Base-by-base conservation (phyloP, 176 grass and related monocot species). In the Aegilops umbellulata region DNA sequence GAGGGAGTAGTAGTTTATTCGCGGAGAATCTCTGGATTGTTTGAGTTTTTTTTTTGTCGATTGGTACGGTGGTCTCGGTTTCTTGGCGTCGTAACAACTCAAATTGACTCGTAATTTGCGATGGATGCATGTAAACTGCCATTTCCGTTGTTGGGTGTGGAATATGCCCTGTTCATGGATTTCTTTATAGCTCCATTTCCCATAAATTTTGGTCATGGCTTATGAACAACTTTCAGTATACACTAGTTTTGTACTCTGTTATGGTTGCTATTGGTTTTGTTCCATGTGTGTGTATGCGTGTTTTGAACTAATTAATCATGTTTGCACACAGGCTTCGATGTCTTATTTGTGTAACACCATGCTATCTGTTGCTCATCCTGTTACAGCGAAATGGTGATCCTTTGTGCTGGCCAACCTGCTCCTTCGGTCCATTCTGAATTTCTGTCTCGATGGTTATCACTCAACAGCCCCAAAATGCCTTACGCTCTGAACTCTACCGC, bases 311-410 rank as follows among this genome's bases (percentile, higher is more conserved):
- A 20, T 65, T 67, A 66, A 66, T 80, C 61, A 66, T 80, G 65
- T 66, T 80, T 82, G 79, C 13, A 23, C 1, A 51, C 13, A 24
- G 22, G 42, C 27, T 23, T 82, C 11, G 25, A 31, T 69, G 0
- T 82, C 30, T 23, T 53, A 53, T 76, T 22, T 66, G 14, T 83
- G 34, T 42, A 60, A 78, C 31, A 6, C 20, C 42, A 16, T 60
- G 9, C 6, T 26, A 1, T 51, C 41, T 4, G 0, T 55, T 75
- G 8, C 60, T 77, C 23, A 4, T 69, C 70, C 6, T 72, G 3
- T 79, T 24, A 12, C 82, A 91, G 81, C 0, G 76, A 77, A 60
- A 97, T 95, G 87, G 72, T 20, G 61, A 68, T 86, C 51, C 22
- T 89, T 61, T 88, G 76, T 76, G 22, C 67, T 22, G 67, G 53